phyloP scores from a whole-genome alignment of 1,139 yeast genomes.

The Hyphopichia pseudoburtonii region DNA sequence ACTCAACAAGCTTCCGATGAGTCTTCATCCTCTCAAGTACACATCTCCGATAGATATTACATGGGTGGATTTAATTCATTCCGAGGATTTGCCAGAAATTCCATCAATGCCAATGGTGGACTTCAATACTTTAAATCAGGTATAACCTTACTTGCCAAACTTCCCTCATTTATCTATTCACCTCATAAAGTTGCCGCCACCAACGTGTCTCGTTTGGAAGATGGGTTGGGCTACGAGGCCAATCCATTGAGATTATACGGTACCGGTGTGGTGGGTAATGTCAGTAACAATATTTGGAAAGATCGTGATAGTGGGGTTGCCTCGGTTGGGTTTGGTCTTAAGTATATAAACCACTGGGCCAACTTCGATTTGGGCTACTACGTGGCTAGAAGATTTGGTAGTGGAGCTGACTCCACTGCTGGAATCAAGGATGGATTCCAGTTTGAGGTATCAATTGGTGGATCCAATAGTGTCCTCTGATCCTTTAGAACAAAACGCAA shows the following conservation, averaged over 20 bases:
- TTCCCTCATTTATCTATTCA: conserved; percentile 32
- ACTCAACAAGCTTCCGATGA: too few relatives aligned
- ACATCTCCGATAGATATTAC: conserved; percentile 49
- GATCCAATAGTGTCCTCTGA: conserved; percentile 26
- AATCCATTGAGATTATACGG: conserved; percentile 47
- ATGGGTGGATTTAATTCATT: conserved; percentile 44
- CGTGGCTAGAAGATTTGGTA: conserved; percentile 30
- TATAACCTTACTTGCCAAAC: conserved; percentile 33
- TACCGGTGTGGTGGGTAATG: conserved; percentile 34
- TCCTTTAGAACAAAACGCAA: too few relatives aligned
- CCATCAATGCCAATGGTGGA: conserved; percentile 42
- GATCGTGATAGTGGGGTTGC: conserved; percentile 27
- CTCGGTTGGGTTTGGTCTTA: conserved; percentile 43
- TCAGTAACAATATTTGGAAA: conserved; percentile 27
- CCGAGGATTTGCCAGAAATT: conserved; percentile 40
- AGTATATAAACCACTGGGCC: conserved; percentile 46
- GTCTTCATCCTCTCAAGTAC: conserved; percentile 25
- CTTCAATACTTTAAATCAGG: conserved; percentile 37
- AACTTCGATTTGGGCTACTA: conserved; percentile 49
- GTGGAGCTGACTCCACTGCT: conserved; percentile 12
- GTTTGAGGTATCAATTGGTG: conserved; percentile 47
- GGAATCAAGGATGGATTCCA: conserved; percentile 50
- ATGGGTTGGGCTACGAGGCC: conserved; percentile 19
- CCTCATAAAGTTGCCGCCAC: conserved; percentile 15
- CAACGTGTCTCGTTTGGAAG: conserved; percentile 11